A percentile compares a stretch with the other conserved stretches of the same genome.
Conservation (phyloP, 2,329 filamentous ascomycete genomes). For the Xylariaceae sp. region DNA sequence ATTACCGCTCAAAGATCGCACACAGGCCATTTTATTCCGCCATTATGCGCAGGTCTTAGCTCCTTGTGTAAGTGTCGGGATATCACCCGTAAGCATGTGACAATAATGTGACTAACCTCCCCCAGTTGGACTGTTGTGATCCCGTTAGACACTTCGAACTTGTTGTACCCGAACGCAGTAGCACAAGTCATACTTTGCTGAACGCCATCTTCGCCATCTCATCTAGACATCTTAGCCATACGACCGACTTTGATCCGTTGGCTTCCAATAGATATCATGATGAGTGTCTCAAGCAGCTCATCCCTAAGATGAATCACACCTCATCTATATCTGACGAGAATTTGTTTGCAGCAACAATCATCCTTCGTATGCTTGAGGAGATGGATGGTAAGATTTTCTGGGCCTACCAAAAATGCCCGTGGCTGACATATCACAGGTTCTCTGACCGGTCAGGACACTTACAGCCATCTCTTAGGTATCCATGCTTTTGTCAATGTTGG, state of each 20-base stretch:
- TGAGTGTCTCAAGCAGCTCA: constrained; percentile 48
- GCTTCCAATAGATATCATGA: constrained; percentile 51
- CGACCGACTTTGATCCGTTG: constrained; percentile 43
- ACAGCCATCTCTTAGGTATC: constrained; percentile 45
- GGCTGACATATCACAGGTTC: constrained; percentile 29
- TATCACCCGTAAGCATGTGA: not conserved
- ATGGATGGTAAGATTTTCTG: constrained; percentile 29
- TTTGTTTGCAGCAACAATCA: constrained; percentile 49
- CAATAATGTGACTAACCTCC: constrained; percentile 14
- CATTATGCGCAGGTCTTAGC: constrained; percentile 35
- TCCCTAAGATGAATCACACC: constrained; percentile 41
- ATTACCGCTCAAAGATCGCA: constrained; percentile 30
- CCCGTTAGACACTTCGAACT: constrained; percentile 46
- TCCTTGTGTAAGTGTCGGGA: constrained; percentile 31
- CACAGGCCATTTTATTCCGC: constrained; percentile 33
- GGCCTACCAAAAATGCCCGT: not conserved
- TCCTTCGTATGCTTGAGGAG: constrained; percentile 51
- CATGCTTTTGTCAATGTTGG: constrained; percentile 44
- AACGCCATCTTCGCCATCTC: constrained; percentile 56
- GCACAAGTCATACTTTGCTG: constrained; percentile 47
- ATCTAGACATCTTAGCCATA: constrained; percentile 50
- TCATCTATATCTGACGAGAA: constrained; percentile 45
- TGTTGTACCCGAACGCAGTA: constrained; percentile 50
- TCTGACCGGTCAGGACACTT: constrained; percentile 40
- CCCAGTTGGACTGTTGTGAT: constrained; percentile 32